A percentile compares a stretch with the other conserved stretches of the same genome.
Evolutionary conservation across 148 eudicot genomes (phyloP).

Genomic region (Chenopodium formosanum): DNA sequence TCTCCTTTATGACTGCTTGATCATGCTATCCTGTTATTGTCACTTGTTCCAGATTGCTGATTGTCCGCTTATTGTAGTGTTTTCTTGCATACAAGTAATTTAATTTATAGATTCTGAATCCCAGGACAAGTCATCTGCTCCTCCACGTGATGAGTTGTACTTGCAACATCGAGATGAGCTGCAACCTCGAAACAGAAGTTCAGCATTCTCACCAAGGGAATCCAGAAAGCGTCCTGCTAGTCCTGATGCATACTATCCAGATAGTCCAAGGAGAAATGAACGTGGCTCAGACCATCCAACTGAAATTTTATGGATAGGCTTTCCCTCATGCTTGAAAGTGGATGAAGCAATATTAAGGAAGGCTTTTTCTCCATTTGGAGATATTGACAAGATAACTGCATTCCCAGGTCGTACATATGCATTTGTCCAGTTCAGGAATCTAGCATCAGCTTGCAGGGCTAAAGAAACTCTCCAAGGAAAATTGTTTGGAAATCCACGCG

Average conservation of each 20-base stretch:
- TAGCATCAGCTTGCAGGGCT: constrained; percentile 64
- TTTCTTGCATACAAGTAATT: constrained; percentile 8
- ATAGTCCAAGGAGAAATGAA: constrained; percentile 42
- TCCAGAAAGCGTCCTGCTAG: constrained; percentile 43
- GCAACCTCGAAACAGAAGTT: constrained; percentile 43
- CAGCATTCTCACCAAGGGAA: constrained; percentile 54
- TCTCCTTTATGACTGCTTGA: neutral
- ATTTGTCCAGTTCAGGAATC: constrained; percentile 59
- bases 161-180: constrained; percentile 46
- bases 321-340: constrained; percentile 64
- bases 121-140: constrained; percentile 68
- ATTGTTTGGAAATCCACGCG: constrained; percentile 81
- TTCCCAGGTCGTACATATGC: constrained; percentile 83
- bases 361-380: constrained; percentile 84
- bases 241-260: constrained; percentile 44
- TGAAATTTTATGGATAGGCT: constrained; percentile 82
- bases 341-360: constrained; percentile 62
- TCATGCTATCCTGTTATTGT: neutral
- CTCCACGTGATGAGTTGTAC: constrained; percentile 49
- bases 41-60: neutral
- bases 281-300: constrained; percentile 55
- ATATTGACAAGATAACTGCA: constrained; percentile 71
- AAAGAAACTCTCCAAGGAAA: constrained; percentile 82
- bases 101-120: constrained; percentile 26
- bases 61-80: neutral